phyloP scores from a whole-genome alignment of 768 basidiomycete genomes.

The Rhodotorula diobovata region DNA sequence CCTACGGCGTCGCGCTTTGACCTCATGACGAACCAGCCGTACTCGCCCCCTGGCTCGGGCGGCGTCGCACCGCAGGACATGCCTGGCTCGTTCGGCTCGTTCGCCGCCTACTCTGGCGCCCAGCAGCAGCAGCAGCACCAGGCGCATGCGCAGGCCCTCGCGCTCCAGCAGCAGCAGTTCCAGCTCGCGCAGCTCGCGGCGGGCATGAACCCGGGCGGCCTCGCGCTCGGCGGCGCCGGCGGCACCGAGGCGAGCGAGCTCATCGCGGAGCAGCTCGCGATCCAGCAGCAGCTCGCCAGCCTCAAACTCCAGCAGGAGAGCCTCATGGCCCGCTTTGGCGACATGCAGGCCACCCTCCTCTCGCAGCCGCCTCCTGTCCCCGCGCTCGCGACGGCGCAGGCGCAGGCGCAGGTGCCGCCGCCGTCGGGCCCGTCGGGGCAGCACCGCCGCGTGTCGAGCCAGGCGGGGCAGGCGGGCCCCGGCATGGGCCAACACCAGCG shows the following conservation, averaged over 20 bases:
- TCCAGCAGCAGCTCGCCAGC: constrained; percentile 85
- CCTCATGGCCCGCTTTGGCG: constrained; percentile 81
- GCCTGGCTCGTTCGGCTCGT: background rate
- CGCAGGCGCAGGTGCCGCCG: constrained; percentile 4
- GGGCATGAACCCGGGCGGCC: constrained; percentile 2
- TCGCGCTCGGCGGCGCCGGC: background rate
- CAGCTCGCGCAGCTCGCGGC: constrained; percentile 53
- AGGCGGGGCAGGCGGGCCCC: background rate
- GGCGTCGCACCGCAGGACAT: constrained; percentile 38
- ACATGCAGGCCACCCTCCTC: constrained; percentile 58
- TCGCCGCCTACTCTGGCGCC: background rate
- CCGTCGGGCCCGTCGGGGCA: background rate
- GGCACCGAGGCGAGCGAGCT: constrained; percentile 54
- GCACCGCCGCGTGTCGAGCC: constrained; percentile 2
- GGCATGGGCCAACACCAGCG: too few relatives aligned
- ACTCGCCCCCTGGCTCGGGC: constrained; percentile 53
- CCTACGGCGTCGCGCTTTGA: constrained; percentile 41
- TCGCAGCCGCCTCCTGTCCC: too few relatives aligned
- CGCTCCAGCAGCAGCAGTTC: constrained; percentile 44
- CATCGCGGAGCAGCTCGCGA: constrained; percentile 94
- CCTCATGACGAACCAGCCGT: constrained; percentile 37
- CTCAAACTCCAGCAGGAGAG: constrained; percentile 86
- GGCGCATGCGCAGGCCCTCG: constrained; percentile 14
- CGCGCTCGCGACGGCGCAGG: constrained; percentile 8
- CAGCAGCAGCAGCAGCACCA: constrained; percentile 6